Conservation (phyloP, 139 green algal species). For the Klebsormidium nitens region DNA sequence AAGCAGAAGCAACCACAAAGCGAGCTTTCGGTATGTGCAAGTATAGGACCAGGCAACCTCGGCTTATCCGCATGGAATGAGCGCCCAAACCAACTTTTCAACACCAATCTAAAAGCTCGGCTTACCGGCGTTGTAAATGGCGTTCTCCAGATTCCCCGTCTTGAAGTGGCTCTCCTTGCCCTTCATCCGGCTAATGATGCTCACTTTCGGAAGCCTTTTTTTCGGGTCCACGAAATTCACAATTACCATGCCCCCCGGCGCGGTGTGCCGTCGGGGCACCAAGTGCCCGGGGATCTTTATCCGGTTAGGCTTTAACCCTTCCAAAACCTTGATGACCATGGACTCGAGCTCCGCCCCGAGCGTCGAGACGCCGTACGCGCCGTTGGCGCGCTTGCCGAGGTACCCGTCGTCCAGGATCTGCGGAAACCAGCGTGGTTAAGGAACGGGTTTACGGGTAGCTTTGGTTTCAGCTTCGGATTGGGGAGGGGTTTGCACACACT, state of each 20-base stretch:
- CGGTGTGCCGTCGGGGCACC: neutral
- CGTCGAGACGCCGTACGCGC: neutral
- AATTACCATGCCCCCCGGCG: neutral
- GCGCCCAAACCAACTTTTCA: too few species aligned
- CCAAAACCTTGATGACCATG: neutral
- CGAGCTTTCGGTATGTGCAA: too few species aligned
- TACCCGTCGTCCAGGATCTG: conserved; percentile 1
- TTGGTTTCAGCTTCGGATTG: too few species aligned
- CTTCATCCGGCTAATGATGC: neutral
- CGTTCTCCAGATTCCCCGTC: conserved; percentile 3
- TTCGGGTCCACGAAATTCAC: neutral
- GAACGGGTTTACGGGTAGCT: too few species aligned
- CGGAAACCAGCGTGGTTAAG: neutral
- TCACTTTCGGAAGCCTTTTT: neutral
- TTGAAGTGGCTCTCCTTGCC: neutral
- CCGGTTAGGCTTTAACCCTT: neutral
- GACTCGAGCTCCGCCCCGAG: neutral
- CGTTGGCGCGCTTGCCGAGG: neutral
- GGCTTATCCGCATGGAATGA: too few species aligned
- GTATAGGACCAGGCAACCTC: too few species aligned
- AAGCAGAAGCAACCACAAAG: too few species aligned
- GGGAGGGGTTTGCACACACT: too few species aligned
- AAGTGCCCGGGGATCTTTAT: neutral
- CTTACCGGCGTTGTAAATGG: neutral
- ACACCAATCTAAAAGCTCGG: too few species aligned